These are phyloP conservation scores for Blastocystis hominis DNA, from an alignment of 352 stramenopile species.

Conservation along the genomic window DNA sequence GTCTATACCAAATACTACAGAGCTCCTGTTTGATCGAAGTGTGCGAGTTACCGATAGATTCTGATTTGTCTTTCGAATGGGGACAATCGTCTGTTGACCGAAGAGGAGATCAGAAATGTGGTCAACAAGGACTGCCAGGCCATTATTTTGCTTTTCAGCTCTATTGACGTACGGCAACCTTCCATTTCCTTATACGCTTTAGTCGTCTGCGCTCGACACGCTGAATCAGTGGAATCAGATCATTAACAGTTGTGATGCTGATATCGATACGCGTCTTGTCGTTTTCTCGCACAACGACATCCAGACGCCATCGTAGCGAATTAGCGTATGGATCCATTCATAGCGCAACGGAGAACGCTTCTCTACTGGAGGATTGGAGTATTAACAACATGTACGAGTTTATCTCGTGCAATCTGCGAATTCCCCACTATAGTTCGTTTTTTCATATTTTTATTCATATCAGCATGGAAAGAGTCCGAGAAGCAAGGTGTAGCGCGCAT, in stretches of 20 bases:
- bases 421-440: neutral
- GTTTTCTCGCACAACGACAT: constrained; percentile 33
- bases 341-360: neutral
- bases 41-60: neutral
- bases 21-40: neutral
- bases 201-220: neutral
- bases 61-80: neutral
- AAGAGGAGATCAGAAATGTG: neutral
- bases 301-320: neutral
- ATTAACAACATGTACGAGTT: constrained; percentile 47
- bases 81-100: neutral
- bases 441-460: neutral
- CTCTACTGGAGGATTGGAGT: neutral
- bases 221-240: neutral
- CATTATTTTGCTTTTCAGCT: constrained; percentile 5
- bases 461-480: constrained; percentile 16
- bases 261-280: constrained; percentile 11
- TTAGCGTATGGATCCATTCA: neutral
- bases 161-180: neutral
- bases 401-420: constrained; percentile 22
- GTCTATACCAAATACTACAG: constrained; percentile 49
- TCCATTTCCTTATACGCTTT: neutral
- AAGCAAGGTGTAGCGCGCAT: constrained; percentile 32
- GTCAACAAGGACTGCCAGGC: constrained; percentile 18
- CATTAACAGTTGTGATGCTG: neutral